Evolutionary conservation across 1,284 basidiomycete genomes (phyloP).

Genomic region (Cutaneotrichosporon dermatis): DNA sequence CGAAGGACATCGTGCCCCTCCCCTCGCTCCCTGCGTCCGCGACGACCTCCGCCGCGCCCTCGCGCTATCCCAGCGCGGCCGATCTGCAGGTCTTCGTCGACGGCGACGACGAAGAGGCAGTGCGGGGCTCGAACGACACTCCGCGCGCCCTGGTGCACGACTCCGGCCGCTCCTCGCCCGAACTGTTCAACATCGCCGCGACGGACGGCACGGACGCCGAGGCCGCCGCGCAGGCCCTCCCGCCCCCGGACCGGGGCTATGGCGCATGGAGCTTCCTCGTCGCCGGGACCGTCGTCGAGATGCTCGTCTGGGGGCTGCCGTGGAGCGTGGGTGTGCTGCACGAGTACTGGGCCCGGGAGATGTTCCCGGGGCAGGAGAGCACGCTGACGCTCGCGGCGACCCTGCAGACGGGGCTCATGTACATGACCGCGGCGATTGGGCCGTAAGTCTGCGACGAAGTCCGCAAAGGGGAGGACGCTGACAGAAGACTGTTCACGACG

Average conservation of each 20-base stretch:
- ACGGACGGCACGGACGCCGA: neutral
- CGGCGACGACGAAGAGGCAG: neutral
- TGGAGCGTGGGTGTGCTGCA: conserved; percentile 45
- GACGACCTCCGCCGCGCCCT: neutral
- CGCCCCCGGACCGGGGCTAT: conserved; percentile 40
- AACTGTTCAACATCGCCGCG: conserved; percentile 2
- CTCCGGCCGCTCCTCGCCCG: neutral
- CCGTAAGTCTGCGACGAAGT: conserved; percentile 28
- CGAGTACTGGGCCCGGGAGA: conserved; percentile 36
- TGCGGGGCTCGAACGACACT: neutral
- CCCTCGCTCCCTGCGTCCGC: conserved; percentile 1
- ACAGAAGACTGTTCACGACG: conserved; percentile 29
- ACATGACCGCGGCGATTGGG: conserved; percentile 37
- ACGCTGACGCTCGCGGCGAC: conserved; percentile 45
- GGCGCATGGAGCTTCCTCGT: conserved; percentile 45
- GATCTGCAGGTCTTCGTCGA: neutral
- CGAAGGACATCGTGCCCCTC: neutral
- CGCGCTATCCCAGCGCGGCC: neutral
- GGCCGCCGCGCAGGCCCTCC: conserved; percentile 21
- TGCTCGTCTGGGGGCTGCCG: conserved; percentile 44
- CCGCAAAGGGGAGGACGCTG: neutral
- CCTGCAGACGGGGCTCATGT: conserved; percentile 43
- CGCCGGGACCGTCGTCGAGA: conserved; percentile 41
- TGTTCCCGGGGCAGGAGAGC: conserved; percentile 32
- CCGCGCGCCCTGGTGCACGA: neutral